Evolutionary conservation across 2,329 filamentous ascomycete genomes (phyloP), one percentile per base, ranked within the genome.

Genomic region (Ceratocystis harringtonii): DNA sequence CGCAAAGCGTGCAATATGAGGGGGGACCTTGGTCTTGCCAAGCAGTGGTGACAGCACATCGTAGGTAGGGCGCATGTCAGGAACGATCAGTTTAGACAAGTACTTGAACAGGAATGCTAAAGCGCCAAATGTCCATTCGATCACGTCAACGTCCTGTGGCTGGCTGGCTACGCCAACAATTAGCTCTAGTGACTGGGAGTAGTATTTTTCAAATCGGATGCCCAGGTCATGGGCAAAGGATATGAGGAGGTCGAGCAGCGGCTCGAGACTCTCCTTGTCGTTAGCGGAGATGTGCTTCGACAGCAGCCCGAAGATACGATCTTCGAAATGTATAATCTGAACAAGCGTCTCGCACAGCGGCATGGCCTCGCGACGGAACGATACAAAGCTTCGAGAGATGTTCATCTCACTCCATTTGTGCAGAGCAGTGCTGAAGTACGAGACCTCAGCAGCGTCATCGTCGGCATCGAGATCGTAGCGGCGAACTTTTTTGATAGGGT

Each of bases 91-190:
- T 69, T 90, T 86, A 1, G 91, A 95, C 4, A 99, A 82, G 72
- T 97, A 97, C 73, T 99, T 99, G 82, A 99, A 96, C 50, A 97
- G 80, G 80, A 95, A 99, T 58, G 94, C 91, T 65, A 99, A 79
- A 70, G 90, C 92, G 12, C 87, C 90, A 76, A 99, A 99, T 62
- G 90, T 92, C 92, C 92, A 97, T 76, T 99, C 94, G 62, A 97
- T 89, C n/a, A 95, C 91, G 69, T 92, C 89, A 30, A 89, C 86
- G 71, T 89, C 87, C 66, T 88, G 81, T 64, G 89, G 84, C 70
- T 84, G 88, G 64, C 86, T 86, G 10, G 91, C 92, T 69, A 97
- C 82, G 17, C 84, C 84, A 48, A 89, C 83, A 65, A 99, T 84
- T 64, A 95, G 78, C 64, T 80, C 82, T 66, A 99, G 83, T 30